Conservation (phyloP, 2,329 filamentous ascomycete genomes). For the Sporothrix mexicana region DNA sequence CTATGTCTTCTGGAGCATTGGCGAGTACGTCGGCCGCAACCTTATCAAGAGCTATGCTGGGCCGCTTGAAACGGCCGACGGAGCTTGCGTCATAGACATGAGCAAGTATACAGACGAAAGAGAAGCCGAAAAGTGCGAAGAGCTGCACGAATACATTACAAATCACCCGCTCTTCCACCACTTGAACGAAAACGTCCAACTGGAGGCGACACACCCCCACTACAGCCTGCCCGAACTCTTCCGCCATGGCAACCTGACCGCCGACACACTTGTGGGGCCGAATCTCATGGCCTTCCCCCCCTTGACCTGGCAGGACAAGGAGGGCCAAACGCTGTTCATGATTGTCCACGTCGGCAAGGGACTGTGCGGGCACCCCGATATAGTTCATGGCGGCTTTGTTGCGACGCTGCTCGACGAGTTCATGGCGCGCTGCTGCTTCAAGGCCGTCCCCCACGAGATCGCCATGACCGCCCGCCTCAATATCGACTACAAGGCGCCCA, state of each 20-base stretch:
- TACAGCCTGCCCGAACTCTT: conserved; percentile 78
- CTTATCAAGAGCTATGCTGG: background rate
- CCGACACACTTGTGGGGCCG: conserved; percentile 75
- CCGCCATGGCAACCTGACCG: conserved; percentile 78
- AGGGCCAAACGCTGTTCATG: conserved; percentile 71
- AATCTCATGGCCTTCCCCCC: conserved; percentile 82
- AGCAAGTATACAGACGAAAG: too few species aligned
- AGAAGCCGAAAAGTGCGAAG: too few species aligned
- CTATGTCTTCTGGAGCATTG: conserved; percentile 23
- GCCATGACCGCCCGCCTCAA: conserved; percentile 86
- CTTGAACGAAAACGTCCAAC: conserved; percentile 66
- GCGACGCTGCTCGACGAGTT: conserved; percentile 95
- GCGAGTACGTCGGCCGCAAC: background rate
- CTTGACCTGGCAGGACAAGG: conserved; percentile 73
- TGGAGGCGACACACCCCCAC: conserved; percentile 79
- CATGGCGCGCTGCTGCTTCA: conserved; percentile 85
- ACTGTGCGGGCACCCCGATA: conserved; percentile 86
- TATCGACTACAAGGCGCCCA: conserved; percentile 81
- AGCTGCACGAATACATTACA: conserved; percentile 38
- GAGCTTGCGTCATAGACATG: too few species aligned
- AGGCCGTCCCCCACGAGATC: conserved; percentile 82
- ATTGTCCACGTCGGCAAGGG: conserved; percentile 79
- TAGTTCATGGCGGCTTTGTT: conserved; percentile 87
- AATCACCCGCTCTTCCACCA: conserved; percentile 73
- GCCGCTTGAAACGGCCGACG: background rate